Conservation (phyloP, 2,329 filamentous ascomycete species). For the Neophaeococcomyces aloes region DNA sequence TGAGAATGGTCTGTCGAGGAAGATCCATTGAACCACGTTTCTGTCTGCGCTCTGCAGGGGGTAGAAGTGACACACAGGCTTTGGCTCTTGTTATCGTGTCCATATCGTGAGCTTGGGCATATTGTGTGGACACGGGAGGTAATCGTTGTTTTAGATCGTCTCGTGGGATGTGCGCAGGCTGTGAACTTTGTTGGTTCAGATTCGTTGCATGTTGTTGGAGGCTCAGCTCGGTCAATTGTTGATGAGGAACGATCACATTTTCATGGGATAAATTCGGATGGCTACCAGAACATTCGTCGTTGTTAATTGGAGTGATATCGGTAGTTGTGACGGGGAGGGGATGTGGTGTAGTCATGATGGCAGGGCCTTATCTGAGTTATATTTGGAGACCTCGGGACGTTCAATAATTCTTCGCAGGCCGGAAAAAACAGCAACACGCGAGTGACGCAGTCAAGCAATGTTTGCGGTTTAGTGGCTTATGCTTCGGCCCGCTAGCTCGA, state of each 20-base stretch:
- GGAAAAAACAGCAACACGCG: no score
- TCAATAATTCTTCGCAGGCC: no score
- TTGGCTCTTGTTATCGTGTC: constrained; percentile 7
- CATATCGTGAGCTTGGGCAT: constrained; percentile 2
- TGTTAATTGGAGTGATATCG: no score
- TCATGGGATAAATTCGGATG: no score
- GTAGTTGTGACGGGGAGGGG: no score
- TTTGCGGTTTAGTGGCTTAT: no score
- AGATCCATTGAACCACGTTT: constrained; percentile 43
- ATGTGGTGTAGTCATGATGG: no score
- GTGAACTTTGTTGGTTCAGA: constrained; percentile 46
- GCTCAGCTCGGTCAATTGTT: constrained; percentile 22
- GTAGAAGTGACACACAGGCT: neutral
- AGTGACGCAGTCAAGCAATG: no score
- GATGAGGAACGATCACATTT: constrained; percentile 30
- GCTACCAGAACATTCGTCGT: no score
- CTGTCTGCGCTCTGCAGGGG: constrained; percentile 3
- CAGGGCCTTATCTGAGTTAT: no score
- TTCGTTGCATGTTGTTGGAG: constrained; percentile 54
- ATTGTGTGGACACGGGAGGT: constrained; percentile 1
- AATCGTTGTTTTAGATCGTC: neutral
- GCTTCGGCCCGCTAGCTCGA: no score
- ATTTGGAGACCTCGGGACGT: no score
- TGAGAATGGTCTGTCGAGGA: constrained; percentile 71
- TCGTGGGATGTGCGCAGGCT: neutral